phyloP scores from a whole-genome alignment of 2,329 filamentous ascomycete species.

The Berkeleyomyces rouxiae region DNA sequence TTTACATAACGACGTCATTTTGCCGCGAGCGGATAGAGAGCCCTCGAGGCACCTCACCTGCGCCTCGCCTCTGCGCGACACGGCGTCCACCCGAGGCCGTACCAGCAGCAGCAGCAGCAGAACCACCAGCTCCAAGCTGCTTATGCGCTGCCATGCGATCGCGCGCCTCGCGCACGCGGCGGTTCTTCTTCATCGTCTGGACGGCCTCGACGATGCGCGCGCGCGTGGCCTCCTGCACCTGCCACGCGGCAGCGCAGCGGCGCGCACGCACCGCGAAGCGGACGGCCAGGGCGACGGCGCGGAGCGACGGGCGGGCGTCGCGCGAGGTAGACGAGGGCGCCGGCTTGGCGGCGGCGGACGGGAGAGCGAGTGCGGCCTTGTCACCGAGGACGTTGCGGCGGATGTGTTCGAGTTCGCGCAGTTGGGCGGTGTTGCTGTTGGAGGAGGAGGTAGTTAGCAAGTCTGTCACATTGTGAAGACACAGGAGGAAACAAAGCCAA shows the following conservation, averaged over 20 bases:
- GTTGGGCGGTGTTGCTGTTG: slow-evolving; percentile 75
- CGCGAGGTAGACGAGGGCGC: slow-evolving; percentile 8
- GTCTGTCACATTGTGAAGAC: neutral
- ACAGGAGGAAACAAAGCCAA: slow-evolving; percentile 5
- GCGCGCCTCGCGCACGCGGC: slow-evolving; percentile 22
- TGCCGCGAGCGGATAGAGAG: no score
- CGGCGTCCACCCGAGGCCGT: no score
- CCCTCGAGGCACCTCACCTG: no score
- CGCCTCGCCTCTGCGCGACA: no score
- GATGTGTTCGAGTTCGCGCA: slow-evolving; percentile 72
- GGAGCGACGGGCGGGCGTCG: slow-evolving; percentile 21
- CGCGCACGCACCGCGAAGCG: slow-evolving; percentile 37
- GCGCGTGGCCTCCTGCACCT: slow-evolving; percentile 33
- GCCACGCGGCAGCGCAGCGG: slow-evolving; percentile 32
- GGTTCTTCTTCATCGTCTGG: slow-evolving; percentile 29
- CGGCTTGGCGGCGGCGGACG: slow-evolving; percentile 7
- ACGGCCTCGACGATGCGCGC: slow-evolving; percentile 31
- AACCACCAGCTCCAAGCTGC: slow-evolving; percentile 20
- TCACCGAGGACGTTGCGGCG: slow-evolving; percentile 28
- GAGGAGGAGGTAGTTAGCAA: slow-evolving; percentile 7
- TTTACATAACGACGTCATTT: neutral
- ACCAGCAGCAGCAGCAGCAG: no score
- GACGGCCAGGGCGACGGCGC: slow-evolving; percentile 30
- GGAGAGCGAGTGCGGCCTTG: slow-evolving; percentile 19
- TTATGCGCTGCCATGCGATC: slow-evolving; percentile 10